A percentile compares a stretch with the other conserved stretches of the same genome.
Conservation (phyloP, 2,329 filamentous ascomycete species). For the Aspergillus puulaauensis region DNA sequence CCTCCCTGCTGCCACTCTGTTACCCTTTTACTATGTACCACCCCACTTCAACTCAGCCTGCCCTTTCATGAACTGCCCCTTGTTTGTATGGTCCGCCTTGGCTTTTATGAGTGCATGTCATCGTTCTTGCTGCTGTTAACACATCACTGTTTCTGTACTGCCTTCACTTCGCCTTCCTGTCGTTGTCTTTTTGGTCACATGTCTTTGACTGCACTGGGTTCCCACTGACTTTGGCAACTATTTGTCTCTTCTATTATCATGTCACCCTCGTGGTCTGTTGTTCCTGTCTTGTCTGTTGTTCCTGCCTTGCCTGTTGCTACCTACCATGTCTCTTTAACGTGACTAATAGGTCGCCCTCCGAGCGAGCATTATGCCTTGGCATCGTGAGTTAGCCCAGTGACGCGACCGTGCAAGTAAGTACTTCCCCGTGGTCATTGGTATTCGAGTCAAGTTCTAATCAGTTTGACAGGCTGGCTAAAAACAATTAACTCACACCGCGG, state of each 20-base stretch:
- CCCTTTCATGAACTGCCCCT: not conserved
- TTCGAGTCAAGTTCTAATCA: not conserved
- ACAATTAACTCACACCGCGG: not conserved
- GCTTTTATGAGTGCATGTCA: not conserved
- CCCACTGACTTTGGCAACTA: not conserved
- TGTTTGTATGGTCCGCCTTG: not conserved
- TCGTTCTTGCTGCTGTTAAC: not conserved
- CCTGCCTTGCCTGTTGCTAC: too few relatives aligned
- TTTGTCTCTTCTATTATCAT: not conserved
- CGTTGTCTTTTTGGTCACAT: not conserved
- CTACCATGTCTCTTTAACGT: not conserved
- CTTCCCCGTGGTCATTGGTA: not conserved
- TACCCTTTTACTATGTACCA: not conserved
- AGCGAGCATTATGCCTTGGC: not conserved
- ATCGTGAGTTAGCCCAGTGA: slow-evolving; percentile 17
- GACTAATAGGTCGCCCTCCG: not conserved
- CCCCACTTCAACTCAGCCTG: not conserved
- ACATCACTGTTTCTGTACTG: not conserved
- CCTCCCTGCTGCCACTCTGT: not conserved
- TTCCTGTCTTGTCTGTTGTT: not conserved
- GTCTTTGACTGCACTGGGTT: not conserved
- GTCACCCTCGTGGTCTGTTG: not conserved
- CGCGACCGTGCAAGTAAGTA: not conserved
- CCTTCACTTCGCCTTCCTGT: not conserved
- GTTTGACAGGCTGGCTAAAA: slow-evolving; percentile 1